Evolutionary conservation across 352 stramenopile species (phyloP), one percentile per base, ranked within the genome.

Genomic region (Globisporangium emineosum): DNA sequence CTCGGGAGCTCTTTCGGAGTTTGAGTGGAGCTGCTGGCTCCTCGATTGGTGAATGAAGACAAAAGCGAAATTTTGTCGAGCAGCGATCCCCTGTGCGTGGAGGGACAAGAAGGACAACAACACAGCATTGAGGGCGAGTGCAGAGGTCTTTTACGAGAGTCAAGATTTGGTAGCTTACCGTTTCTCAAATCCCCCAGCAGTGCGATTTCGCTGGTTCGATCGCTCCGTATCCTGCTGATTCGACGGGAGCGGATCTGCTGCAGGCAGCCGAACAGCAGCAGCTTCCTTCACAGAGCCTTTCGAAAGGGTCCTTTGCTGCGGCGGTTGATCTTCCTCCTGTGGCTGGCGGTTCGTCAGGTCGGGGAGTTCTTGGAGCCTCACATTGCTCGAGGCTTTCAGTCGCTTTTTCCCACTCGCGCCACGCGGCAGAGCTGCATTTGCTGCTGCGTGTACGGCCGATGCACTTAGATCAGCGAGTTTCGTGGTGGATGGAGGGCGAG

Each of bases 1-100:
- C 81, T 73, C 13, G 85, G 85, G 33, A 94, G 70, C 51, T 88
- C 79, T n/a, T 54, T 61, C 6, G 67, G 63, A 9, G 61, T 68
- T 12, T 51, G 35, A 9, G 32, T 30, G 27, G n/a, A 49, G 1
- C 37, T 33, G 25, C 15, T 27, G 33, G 29, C 37, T 13, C 47
- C 37, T 32, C n/a, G 30, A 17, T 50, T 37, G n/a, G 37, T 40
- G 25, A 57, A 23, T 23, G 55, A 45, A 21, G 68, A 42, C 65
- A 73, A 6, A 33, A 60, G 23, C 55, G 65, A 50, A 32, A 60
- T 51, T 60, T 66, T 58, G n/a, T 66, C 32, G 15, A 58, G 27
- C 17, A 59, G 27, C 45, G 52, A 68, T 19, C 19, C 43, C 29
- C 43, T 61, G 21, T 17, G 5, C 4, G 49, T 23, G 23, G 6